Evolutionary conservation across 805 yeast genomes (phyloP).

Genomic region (Suhomyces sp.): DNA sequence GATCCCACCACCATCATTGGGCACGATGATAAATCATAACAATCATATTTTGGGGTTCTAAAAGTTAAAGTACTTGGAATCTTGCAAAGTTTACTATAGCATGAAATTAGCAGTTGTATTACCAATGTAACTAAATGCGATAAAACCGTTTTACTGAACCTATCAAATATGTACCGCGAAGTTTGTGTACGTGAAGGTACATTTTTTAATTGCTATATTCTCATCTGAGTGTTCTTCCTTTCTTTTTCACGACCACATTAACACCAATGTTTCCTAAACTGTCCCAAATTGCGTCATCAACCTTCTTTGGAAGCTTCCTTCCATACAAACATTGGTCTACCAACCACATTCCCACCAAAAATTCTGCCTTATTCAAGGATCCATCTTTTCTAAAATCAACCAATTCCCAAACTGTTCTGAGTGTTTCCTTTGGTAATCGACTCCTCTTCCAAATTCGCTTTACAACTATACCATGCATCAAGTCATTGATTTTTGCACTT

Average conservation of each 20-base stretch:
- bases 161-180: too few relatives aligned
- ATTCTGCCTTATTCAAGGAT: slow-evolving; percentile 73
- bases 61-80: too few relatives aligned
- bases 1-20: too few relatives aligned
- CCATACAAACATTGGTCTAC: slow-evolving; percentile 97
- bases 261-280: slow-evolving; percentile 59
- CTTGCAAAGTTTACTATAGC: too few relatives aligned
- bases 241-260: slow-evolving; percentile 38
- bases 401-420: slow-evolving; percentile 63
- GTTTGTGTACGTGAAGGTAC: too few relatives aligned
- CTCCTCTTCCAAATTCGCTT: slow-evolving; percentile 80
- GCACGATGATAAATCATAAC: too few relatives aligned
- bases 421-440: slow-evolving; percentile 59
- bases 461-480: slow-evolving; percentile 64
- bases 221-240: slow-evolving; percentile 22
- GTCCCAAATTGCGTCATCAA: slow-evolving; percentile 75
- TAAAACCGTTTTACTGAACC: too few relatives aligned
- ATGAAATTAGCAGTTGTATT: too few relatives aligned
- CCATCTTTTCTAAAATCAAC: slow-evolving; percentile 72
- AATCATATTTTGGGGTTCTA: too few relatives aligned
- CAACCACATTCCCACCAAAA: slow-evolving; percentile 96
- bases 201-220: slow-evolving; percentile 1
- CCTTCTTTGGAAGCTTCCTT: slow-evolving; percentile 72
- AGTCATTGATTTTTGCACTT: slow-evolving; percentile 26
- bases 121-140: too few relatives aligned